phyloP scores from a whole-genome alignment of 768 basidiomycete genomes.

The Nevesoporus exiguus region DNA sequence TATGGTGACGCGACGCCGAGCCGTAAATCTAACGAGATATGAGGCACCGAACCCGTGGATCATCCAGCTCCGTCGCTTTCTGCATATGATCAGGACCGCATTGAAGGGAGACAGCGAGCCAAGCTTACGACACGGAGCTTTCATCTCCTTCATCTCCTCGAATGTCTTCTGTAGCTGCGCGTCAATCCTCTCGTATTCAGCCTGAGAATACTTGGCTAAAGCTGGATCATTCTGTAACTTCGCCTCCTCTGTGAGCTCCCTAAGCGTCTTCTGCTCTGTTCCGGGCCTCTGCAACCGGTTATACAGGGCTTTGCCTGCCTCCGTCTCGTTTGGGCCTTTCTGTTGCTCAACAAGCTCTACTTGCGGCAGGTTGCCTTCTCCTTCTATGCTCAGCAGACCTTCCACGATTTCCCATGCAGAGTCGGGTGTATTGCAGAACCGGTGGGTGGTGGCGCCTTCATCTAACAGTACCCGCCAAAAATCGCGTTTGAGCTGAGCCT shows the following conservation, averaged over 20 bases:
- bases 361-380: neutral
- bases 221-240: constrained; percentile 9
- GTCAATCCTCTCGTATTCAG: neutral
- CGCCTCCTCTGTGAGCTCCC: constrained; percentile 21
- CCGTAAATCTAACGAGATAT: neutral
- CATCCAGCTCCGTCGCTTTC: neutral
- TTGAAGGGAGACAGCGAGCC: neutral
- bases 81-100: neutral
- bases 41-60: neutral
- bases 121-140: neutral
- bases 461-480: constrained; percentile 23
- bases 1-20: neutral
- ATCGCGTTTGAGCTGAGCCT: constrained; percentile 21
- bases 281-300: constrained; percentile 14
- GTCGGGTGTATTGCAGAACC: neutral
- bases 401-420: neutral
- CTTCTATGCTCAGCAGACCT: neutral
- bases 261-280: constrained; percentile 12
- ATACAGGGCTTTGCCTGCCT: constrained; percentile 16
- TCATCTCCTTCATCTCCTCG: neutral
- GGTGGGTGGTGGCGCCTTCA: neutral
- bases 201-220: neutral
- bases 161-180: constrained; percentile 10
- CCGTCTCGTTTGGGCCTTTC: constrained; percentile 21
- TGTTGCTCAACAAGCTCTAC: constrained; percentile 2